Conservation (phyloP, 2,329 filamentous ascomycete species). For the Canariomyces notabilis region DNA sequence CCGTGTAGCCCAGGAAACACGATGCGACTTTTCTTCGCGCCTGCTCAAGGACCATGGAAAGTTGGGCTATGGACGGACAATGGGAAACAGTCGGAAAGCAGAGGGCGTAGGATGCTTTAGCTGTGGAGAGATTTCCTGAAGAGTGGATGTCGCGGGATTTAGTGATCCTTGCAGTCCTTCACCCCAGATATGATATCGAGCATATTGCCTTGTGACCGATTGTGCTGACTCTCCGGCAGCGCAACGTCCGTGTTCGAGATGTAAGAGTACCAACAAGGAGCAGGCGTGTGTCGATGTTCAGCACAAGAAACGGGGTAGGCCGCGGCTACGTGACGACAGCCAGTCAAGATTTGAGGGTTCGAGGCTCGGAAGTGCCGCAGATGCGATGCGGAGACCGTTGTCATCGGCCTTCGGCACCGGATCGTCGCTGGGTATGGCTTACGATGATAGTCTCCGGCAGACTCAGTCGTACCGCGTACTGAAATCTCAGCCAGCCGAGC, state of each 20-base stretch:
- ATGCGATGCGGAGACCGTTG: conserved; percentile 46
- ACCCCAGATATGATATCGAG: neutral
- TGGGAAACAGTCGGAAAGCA: neutral
- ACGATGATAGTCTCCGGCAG: conserved; percentile 43
- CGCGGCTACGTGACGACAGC: conserved; percentile 68
- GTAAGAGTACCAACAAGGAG: conserved; percentile 72
- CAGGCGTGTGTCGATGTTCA: conserved; percentile 77
- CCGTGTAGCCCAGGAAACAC: neutral
- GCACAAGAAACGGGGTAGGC: conserved; percentile 78
- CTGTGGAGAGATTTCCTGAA: neutral
- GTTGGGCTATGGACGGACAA: neutral
- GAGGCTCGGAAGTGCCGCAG: conserved; percentile 42
- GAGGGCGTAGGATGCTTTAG: no score
- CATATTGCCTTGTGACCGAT: conserved; percentile 2
- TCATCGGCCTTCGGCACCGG: conserved; percentile 45
- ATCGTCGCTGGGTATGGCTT: conserved; percentile 38
- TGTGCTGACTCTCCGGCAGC: conserved; percentile 45
- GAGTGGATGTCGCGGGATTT: neutral
- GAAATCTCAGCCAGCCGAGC: conserved; percentile 49
- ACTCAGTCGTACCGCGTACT: conserved; percentile 48
- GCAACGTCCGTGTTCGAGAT: conserved; percentile 73
- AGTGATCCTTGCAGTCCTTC: conserved; percentile 5
- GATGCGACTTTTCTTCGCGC: neutral
- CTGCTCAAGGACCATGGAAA: conserved; percentile 1
- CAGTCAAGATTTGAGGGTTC: conserved; percentile 53